Evolutionary conservation across 2,329 filamentous ascomycete species (phyloP).

Genomic region (Fusarium paranaense): DNA sequence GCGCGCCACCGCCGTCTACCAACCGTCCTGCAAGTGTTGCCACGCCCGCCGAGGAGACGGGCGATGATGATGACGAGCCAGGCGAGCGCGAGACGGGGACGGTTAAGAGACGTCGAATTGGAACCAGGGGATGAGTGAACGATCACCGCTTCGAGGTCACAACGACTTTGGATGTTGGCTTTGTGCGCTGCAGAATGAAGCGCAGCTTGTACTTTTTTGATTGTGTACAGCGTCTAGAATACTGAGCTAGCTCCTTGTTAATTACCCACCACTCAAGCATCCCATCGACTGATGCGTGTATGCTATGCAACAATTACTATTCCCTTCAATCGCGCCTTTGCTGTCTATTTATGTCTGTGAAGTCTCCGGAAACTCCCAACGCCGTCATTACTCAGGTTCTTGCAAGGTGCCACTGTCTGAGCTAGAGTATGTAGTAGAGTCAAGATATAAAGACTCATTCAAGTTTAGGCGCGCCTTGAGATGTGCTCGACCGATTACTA

Average conservation of each 20-base stretch:
- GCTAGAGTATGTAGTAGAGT: background rate
- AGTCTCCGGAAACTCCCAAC: slow-evolving; percentile 16
- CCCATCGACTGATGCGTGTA: slow-evolving; percentile 10
- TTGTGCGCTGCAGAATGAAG: slow-evolving; percentile 24
- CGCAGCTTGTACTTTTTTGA: slow-evolving; percentile 38
- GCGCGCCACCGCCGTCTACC: slow-evolving; percentile 49
- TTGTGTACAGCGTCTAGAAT: slow-evolving; percentile 43
- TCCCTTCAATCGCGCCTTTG: background rate
- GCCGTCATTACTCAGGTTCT: slow-evolving; percentile 3
- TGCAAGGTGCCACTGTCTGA: background rate
- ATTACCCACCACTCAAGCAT: slow-evolving; percentile 33
- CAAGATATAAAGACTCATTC: slow-evolving; percentile 19
- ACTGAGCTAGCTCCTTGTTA: slow-evolving; percentile 35
- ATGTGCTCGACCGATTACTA: slow-evolving; percentile 50
- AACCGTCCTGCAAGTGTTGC: slow-evolving; percentile 53
- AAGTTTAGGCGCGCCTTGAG: slow-evolving; percentile 44
- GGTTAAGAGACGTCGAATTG: slow-evolving; percentile 52
- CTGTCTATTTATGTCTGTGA: background rate
- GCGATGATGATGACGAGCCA: slow-evolving; percentile 63
- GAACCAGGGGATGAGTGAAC: slow-evolving; percentile 47
- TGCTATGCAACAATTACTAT: slow-evolving; percentile 2
- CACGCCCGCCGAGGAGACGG: slow-evolving; percentile 58
- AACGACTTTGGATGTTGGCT: slow-evolving; percentile 25
- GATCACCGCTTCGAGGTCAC: slow-evolving; percentile 7
- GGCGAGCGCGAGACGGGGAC: slow-evolving; percentile 55